Base-by-base conservation (phyloP, 257 asterid genomes). In the Ballota nigra region DNA sequence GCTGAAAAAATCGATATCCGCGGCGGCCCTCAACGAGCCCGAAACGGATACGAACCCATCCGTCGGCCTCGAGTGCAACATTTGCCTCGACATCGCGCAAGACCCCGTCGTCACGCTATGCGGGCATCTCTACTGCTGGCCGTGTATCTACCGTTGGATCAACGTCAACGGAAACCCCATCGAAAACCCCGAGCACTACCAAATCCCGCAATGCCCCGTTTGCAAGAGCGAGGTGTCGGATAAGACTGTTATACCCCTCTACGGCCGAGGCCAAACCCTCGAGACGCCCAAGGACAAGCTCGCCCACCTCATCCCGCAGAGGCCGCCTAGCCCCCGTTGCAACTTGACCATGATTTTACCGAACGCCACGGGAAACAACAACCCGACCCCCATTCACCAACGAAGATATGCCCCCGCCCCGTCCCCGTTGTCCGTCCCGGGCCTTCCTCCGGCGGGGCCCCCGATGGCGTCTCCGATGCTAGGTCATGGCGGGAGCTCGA, bases 41-140 rank as follows among this genome's bases (percentile, higher is more conserved):
- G 89, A 83, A 59, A 57, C 77, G 13, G 89, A 83, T 55, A 57
- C 77, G 13, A 82, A 78, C 47, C 52, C 79, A 2, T 82, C 88
- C 0, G 61, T 79, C 9, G 88, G 86, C 45, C 84, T 91, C 47
- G 96, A 91, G 45, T 91, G 97, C 71, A 89, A 89, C 76, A 91
- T 91, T 28, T 91, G 97, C 76, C 78, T 91, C 3, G 96, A 87
- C 51, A 66, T 75, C 0, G 95, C 82, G 70, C 89, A 79, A 29
- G 97, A 91, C 31, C 97, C 97, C 0, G 96, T 91, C 10, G 86
- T 91, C 60, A 91, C 97, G 3, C 72, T 91, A 26, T 88, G 97
- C 4, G 97, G 97, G n/a, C 97, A 91, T 75, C 95, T 91, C 69
- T 91, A 84, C 34, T 91, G 97, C 20, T 91, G 97, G 97, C 92